phyloP scores from a whole-genome alignment of 2,329 filamentous ascomycete species.

The Apiospora kogelbergensis region DNA sequence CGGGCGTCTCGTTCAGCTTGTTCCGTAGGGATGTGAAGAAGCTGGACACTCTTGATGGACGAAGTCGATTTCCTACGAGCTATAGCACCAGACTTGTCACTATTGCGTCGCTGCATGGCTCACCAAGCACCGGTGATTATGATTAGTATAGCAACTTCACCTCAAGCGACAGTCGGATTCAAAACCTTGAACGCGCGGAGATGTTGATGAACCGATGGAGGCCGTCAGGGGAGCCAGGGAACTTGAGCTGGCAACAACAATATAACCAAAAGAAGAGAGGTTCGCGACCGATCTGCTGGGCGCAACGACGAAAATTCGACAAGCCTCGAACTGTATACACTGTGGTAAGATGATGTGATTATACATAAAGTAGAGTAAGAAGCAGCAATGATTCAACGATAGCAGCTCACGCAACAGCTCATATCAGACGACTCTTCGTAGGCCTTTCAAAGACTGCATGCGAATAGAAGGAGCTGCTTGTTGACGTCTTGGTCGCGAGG shows the following conservation, averaged over 20 bases:
- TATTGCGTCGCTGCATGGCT: constrained; percentile 51
- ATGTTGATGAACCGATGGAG: neutral
- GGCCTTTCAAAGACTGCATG: neutral
- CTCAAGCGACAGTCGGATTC: neutral
- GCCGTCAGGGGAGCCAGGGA: neutral
- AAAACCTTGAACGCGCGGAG: neutral
- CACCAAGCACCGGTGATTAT: neutral
- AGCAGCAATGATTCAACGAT: neutral
- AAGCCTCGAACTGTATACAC: neutral
- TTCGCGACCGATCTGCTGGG: neutral
- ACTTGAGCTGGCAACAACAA: neutral
- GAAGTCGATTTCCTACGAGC: constrained; percentile 54
- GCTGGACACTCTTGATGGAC: constrained; percentile 45
- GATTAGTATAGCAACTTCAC: neutral
- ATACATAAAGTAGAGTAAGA: neutral
- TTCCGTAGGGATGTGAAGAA: constrained; percentile 49
- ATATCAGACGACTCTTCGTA: neutral
- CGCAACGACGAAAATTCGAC: neutral
- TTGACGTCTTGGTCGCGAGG: neutral
- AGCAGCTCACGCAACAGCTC: neutral
- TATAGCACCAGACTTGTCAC: constrained; percentile 44
- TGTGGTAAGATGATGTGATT: constrained; percentile 1
- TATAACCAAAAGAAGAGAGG: neutral
- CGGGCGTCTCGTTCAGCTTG: constrained; percentile 59
- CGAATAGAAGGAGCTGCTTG: neutral